Percentiles rank a stretch among this genome's conserved stretches.
phyloP scores from a whole-genome alignment of 345 rosid genomes.

The Eutrema heterophyllum region DNA sequence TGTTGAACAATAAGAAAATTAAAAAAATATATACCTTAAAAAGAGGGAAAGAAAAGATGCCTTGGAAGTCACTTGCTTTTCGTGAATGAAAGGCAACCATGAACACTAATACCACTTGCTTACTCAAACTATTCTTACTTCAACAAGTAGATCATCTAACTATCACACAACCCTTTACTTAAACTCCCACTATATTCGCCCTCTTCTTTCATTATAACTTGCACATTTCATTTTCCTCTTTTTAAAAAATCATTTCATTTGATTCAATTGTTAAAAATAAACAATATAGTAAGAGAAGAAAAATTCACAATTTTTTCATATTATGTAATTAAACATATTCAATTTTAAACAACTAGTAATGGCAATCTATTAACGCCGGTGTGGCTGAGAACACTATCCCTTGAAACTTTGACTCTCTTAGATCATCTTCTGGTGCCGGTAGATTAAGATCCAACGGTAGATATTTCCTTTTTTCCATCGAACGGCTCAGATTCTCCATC shows the following conservation, averaged over 20 bases:
- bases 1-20: not conserved
- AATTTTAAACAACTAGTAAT: slow-evolving; percentile 41
- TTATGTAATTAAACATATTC: not conserved
- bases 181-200: slow-evolving; percentile 32
- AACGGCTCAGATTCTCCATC: slow-evolving; percentile 4
- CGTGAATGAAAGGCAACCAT: slow-evolving; percentile 92
- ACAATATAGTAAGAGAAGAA: slow-evolving; percentile 14
- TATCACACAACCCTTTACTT: slow-evolving; percentile 34
- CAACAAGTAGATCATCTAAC: slow-evolving; percentile 50
- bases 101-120: slow-evolving; percentile 81
- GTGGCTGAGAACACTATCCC: slow-evolving; percentile 39
- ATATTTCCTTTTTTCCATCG: slow-evolving; percentile 41
- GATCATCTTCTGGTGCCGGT: slow-evolving; percentile 87
- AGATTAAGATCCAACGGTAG: slow-evolving; percentile 85
- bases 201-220: slow-evolving; percentile 16
- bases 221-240: slow-evolving; percentile 22
- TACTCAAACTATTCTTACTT: slow-evolving; percentile 75
- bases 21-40: slow-evolving; percentile 11
- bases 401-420: slow-evolving; percentile 55
- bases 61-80: slow-evolving; percentile 63
- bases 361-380: slow-evolving; percentile 90
- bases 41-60: slow-evolving; percentile 45
- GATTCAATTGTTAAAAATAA: not conserved
- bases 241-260: not conserved
- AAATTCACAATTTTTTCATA: slow-evolving; percentile 42